Evolutionary conservation across 768 basidiomycete species (phyloP), one percentile per base, ranked within the genome.

Genomic region (Mycena galopus): DNA sequence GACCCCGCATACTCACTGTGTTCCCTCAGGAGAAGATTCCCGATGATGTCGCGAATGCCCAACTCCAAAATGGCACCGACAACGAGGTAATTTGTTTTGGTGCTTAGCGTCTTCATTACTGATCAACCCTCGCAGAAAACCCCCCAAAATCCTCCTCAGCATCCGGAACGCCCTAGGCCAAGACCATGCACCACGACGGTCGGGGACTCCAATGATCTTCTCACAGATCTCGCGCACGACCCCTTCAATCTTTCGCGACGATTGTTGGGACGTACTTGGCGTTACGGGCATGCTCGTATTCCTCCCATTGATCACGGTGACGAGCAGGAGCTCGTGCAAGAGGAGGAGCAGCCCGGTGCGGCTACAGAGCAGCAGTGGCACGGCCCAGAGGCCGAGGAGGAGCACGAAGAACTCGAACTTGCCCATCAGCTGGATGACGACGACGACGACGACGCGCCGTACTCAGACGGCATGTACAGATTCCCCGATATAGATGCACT

Each of bases 61-160:
- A 50, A 50, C 47, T 50, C 21, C 47, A 50, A 50, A 51, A 27
- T 25, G 50, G 50, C 50, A 25, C 50, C 50, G 50, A 33, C 16
- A 32, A 56, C 55, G 55, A 56, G 55, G 55, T 56, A 56, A 56
- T 56, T 56, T 56, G 55, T 56, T 56, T 56, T 56, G 55, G 29
- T 32, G 55, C 55, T 56, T 56, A 56, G 55, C 55, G 55, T 56
- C 55, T 56, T 30, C n/a, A n/a, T n/a, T n/a, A n/a, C n/a, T n/a
- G n/a, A n/a, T n/a, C n/a, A n/a, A n/a, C n/a, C n/a, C n/a, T n/a
- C n/a, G n/a, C n/a, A n/a, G n/a, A n/a, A n/a, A n/a, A n/a, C n/a
- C n/a, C n/a, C n/a, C n/a, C n/a, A n/a, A n/a, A n/a, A n/a, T n/a
- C n/a, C n/a, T n/a, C n/a, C n/a, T n/a, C n/a, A n/a, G n/a, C n/a